Percentiles rank a stretch among this genome's conserved stretches.
These are phyloP conservation scores for Eudorina sp. DNA, from an alignment of 139 green algal genomes.

Conservation along the genomic window DNA sequence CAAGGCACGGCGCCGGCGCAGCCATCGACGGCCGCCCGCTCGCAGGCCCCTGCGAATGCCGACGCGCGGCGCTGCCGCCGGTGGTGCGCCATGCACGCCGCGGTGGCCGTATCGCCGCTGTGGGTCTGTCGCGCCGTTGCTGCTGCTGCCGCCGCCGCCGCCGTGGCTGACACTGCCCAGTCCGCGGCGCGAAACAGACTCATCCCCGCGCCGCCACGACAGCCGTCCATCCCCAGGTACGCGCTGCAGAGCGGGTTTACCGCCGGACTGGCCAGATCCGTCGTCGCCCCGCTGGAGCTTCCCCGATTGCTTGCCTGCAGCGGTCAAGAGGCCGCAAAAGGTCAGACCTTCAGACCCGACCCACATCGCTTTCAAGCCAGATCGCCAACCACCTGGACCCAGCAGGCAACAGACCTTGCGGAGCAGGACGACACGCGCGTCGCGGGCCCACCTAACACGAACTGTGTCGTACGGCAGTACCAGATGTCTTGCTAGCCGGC, in stretches of 20 bases:
- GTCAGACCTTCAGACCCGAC: too few relatives aligned
- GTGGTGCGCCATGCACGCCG: background rate
- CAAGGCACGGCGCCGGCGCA: background rate
- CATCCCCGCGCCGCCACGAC: background rate
- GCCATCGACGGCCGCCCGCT: background rate
- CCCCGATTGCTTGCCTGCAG: slow-evolving; percentile 16
- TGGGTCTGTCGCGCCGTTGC: background rate
- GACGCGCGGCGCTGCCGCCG: background rate
- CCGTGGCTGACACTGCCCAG: background rate
- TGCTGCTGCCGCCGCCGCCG: too few relatives aligned
- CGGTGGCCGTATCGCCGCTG: background rate
- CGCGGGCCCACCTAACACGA: too few relatives aligned
- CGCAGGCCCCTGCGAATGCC: background rate
- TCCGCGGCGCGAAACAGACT: background rate
- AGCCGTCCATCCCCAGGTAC: background rate
- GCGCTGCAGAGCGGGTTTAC: background rate
- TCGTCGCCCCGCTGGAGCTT: background rate
- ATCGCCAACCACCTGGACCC: too few relatives aligned
- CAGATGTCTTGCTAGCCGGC: too few relatives aligned
- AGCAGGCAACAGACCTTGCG: too few relatives aligned
- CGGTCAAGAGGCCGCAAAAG: too few relatives aligned
- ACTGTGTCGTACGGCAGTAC: too few relatives aligned
- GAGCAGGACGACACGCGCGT: too few relatives aligned
- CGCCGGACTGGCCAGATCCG: background rate
- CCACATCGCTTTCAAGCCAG: too few relatives aligned